Base-by-base conservation (phyloP, 164 flowering plant genomes). In the Hamamelis virginiana region DNA sequence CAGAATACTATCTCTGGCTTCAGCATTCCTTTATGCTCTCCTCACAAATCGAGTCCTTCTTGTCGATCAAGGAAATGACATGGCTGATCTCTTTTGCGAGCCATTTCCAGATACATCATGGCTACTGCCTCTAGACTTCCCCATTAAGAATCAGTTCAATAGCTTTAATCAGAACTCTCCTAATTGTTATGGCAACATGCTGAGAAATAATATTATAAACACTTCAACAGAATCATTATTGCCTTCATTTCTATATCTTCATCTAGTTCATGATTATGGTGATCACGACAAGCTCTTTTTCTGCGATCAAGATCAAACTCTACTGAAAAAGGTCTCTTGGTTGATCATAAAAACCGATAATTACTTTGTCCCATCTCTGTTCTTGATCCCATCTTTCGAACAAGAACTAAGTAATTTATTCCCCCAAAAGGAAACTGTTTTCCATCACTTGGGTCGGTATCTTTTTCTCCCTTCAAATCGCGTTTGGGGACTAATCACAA, bases 21-120 rank as follows among this genome's bases (percentile, higher is more conserved):
- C 97, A 0, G 86, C 92, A 38, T 92, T 94, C 70, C 82, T 94
- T 18, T 94, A 94, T 74, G 94, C 98, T 28, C 86, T 93, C 23
- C 87, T 93, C 33, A 88, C 92, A 21, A 75, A 93, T 51, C 74
- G 98, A 10, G 90, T 92, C 65, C 73, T 93, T 26, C 96, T 94
- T 53, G 85, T 89, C 65, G 92, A 90, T 58, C 83, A 73, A 21
- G 87, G 88, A 38, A 59, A 59, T 25, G 89, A 91, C 69, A 80
- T 87, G 76, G 77, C 70, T 18, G 86, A 85, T 77, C 90, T 94
- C 26, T 91, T 94, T 71, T 94, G 97, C 66, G 96, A 94, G 74
- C 97, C 98, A 13, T 94, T 94, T 74, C 94, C 94, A 0, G 81
- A 80, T 18, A 68, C 33, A 22, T 85, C 97, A 9, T 91, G 97